Evolutionary conservation across 108 stramenopile species (phyloP), one percentile per base, ranked within the genome.

Genomic region (Pinguiococcus pyrenoidosus): DNA sequence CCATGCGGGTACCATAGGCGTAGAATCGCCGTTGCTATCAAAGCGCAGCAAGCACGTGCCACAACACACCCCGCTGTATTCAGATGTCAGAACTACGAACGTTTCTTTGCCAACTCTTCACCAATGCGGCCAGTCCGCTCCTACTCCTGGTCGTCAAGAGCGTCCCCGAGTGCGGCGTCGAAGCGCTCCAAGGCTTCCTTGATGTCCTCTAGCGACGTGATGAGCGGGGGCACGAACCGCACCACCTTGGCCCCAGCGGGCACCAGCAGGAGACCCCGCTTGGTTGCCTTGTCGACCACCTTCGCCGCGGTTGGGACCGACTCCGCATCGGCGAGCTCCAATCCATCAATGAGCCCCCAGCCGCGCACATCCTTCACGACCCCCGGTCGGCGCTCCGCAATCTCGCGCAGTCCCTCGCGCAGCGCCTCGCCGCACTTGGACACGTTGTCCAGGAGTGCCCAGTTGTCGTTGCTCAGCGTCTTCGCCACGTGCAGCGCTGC

Each of bases 201-300:
- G 1, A 90, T 51, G 49, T 93, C 85, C 13, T 53, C 73, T 48
- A 83, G 77, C 12, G 62, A 75, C 12, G 85, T 76, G 54, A 85
- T 80, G 48, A 94, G 61, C 13, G 92, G 92, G 21, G 92, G 92
- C 13, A 94, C 89, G 44, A 91, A 94, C 39, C 92, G 78, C 23
- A 87, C 85, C 23, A 94, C 92, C 49, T 62, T 78, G 18, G 72
- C 54, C 4, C 91, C 91, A 6, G 92, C 92, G 23, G 89, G 84
- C 7, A 94, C 92, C 56, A 94, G 60, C 48, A 94, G 69, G 26
- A 94, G 64, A 23, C 85, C 83, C 28, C 82, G 65, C 30, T 82
- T 66, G 74, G 85, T 88, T 51, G 83, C 84, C 47, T 75, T 58
- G 28, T 17, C 32, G 0, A 89, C 87, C 37, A 94, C 54, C n/a